phyloP scores from a whole-genome alignment of 371 early-diverging fungal species.

The Synchytrium microbalum region DNA sequence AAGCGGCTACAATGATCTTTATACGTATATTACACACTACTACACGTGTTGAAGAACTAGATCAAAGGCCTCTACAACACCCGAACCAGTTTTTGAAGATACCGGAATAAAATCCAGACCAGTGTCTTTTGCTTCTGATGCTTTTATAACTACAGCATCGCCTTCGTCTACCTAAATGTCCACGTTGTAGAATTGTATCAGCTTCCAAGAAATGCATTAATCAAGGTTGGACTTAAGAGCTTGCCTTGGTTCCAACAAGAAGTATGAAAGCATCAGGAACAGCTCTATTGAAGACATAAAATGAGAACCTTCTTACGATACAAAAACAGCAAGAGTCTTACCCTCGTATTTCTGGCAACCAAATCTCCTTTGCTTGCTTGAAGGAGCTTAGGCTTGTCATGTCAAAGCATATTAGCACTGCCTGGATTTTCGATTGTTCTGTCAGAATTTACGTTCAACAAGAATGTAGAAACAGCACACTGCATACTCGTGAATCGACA shows the following conservation, averaged over 20 bases:
- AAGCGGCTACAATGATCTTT: too few relatives aligned
- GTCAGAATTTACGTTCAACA: background rate
- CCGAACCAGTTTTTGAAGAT: conserved; percentile 36
- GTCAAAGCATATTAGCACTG: conserved; percentile 39
- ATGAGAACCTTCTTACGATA: background rate
- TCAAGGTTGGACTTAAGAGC: background rate
- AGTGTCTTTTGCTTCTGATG: conserved; percentile 34
- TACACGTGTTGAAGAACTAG: background rate
- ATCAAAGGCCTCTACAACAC: conserved; percentile 34
- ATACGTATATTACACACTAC: background rate
- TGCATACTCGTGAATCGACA: conserved; percentile 21
- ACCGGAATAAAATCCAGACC: conserved; percentile 34
- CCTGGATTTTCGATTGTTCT: conserved; percentile 16
- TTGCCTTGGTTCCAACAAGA: conserved; percentile 40
- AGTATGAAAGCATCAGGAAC: conserved; percentile 27
- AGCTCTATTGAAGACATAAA: background rate
- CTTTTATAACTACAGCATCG: background rate
- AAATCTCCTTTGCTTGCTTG: conserved; percentile 32
- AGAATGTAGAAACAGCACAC: background rate
- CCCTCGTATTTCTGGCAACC: conserved; percentile 43
- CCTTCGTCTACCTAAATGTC: background rate
- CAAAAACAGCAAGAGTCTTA: too few relatives aligned
- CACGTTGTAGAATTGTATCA: too few relatives aligned
- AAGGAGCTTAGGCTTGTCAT: conserved; percentile 30
- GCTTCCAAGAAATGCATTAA: too few relatives aligned